Base-by-base conservation (phyloP, 495 filamentous ascomycete species). In the Oleoguttula mirabilis region DNA sequence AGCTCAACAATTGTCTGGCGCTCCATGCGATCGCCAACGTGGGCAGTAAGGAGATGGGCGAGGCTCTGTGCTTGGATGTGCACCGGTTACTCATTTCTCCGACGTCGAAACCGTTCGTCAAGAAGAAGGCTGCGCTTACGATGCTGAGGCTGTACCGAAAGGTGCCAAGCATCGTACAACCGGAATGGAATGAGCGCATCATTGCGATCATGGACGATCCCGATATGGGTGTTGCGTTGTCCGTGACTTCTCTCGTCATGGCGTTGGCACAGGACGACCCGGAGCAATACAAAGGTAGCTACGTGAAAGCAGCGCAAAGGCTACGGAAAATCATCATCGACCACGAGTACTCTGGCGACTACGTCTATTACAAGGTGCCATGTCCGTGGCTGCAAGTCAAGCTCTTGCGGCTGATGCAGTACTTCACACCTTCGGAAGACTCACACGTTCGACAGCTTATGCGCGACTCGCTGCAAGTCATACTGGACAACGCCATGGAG, bases 301-400 rank as follows among this genome's bases (percentile, higher is more conserved):
- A 94, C 55, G 79, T 84, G 45, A 99, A 96, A 58, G 88, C 87
- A 25, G 92, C 90, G 0, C 77, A 80, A 43, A 70, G 87, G 30
- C 58, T 99, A 53, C 95, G 94, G 67, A 76, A 79, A 44, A 80
- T 94, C 30, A 70, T 94, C 20, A 76, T 95, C 14, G 88, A 95
- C 57, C 81, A 80, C 25, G 88, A 96, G 38, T 87, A 81, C 55
- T 70, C 81, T 1, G 66, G 74, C 21, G 90, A 95, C 57, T 99
- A 99, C 55, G 67, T 93, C 28, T 99, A 99, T 62, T 99, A 99
- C 69, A 94, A 94, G 43, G 92, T 99, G 21, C 92, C 92, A 7
- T 96, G 88, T 58, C 92, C 92, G 8, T 99, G 92, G 92, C 82
- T 96, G 25, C 92, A 99, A 62, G 84, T 95, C 45, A 99, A 99